These are phyloP conservation scores for Cordyceps cicadae DNA, from an alignment of 2,329 filamentous ascomycete genomes.

Conservation along the genomic window DNA sequence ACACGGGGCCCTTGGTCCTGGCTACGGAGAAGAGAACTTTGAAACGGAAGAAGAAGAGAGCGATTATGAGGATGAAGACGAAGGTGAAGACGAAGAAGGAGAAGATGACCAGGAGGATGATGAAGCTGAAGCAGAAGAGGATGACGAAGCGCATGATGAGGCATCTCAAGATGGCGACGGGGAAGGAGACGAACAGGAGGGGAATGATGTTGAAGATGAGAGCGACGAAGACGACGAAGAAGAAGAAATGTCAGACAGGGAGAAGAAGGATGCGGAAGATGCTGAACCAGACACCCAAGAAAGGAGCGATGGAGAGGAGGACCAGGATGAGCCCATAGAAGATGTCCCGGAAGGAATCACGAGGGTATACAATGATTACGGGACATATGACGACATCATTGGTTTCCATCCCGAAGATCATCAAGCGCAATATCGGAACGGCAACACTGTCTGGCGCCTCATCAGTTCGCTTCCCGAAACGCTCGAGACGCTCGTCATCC, in stretches of 20 bases:
- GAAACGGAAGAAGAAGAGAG: background rate
- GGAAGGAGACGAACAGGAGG: background rate
- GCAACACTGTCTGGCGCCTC: background rate
- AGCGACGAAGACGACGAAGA: background rate
- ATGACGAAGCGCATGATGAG: background rate
- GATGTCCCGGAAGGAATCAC: background rate
- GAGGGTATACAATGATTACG: too few relatives aligned
- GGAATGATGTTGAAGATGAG: background rate
- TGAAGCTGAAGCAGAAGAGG: background rate
- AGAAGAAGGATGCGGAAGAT: background rate
- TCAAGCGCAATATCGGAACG: background rate
- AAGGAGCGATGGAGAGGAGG: background rate
- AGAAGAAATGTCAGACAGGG: background rate
- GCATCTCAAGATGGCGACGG: background rate
- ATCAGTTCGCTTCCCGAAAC: background rate
- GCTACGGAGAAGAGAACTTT: background rate
- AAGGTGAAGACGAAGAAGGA: background rate
- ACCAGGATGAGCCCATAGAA: background rate
- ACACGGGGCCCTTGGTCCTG: background rate
- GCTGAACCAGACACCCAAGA: background rate
- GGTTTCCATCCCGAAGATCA: background rate
- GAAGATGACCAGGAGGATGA: background rate
- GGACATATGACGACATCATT: too few relatives aligned
- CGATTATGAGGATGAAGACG: background rate
- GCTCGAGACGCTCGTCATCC: constrained; percentile 1